These are phyloP conservation scores for Postia placenta DNA, from an alignment of 768 basidiomycete genomes.

Conservation along the genomic window DNA sequence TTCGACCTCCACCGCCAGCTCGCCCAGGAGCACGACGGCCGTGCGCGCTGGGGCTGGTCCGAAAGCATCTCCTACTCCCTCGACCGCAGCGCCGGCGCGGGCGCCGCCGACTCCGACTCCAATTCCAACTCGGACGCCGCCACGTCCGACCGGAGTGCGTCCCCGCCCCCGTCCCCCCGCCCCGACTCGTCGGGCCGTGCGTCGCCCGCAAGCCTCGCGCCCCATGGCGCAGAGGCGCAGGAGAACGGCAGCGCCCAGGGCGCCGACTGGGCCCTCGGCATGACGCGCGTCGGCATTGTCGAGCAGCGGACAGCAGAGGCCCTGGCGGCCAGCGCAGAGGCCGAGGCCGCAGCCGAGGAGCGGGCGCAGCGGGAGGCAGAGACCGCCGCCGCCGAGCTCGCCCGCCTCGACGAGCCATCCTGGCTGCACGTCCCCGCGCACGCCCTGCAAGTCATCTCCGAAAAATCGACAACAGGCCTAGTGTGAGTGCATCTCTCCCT, in stretches of 20 bases:
- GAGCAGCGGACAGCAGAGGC: slow-evolving; percentile 7
- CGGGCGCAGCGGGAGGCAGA: background rate
- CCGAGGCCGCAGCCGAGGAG: background rate
- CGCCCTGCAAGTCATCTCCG: slow-evolving; percentile 21
- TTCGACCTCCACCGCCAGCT: slow-evolving; percentile 34
- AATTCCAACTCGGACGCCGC: slow-evolving; percentile 5
- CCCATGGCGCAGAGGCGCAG: background rate
- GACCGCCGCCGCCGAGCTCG: background rate
- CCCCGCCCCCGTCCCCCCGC: background rate
- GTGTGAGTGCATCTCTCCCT: slow-evolving; percentile 19
- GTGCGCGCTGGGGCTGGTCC: slow-evolving; percentile 34
- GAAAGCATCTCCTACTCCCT: slow-evolving; percentile 25
- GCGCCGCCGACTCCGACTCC: slow-evolving; percentile 4
- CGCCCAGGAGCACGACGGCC: slow-evolving; percentile 31
- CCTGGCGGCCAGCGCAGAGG: slow-evolving; percentile 2
- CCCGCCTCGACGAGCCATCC: slow-evolving; percentile 9
- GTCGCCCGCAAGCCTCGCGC: background rate
- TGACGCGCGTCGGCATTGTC: slow-evolving; percentile 16
- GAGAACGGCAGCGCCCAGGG: slow-evolving; percentile 9
- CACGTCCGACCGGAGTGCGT: slow-evolving; percentile 1
- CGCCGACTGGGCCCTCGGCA: slow-evolving; percentile 24
- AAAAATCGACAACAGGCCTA: slow-evolving; percentile 23
- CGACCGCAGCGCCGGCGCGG: slow-evolving; percentile 11
- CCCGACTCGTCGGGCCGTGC: background rate
- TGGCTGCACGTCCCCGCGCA: slow-evolving; percentile 19